Evolutionary conservation across 164 flowering plant species (phyloP), one percentile per base, ranked within the genome.

Genomic region (Hamamelis virginiana): DNA sequence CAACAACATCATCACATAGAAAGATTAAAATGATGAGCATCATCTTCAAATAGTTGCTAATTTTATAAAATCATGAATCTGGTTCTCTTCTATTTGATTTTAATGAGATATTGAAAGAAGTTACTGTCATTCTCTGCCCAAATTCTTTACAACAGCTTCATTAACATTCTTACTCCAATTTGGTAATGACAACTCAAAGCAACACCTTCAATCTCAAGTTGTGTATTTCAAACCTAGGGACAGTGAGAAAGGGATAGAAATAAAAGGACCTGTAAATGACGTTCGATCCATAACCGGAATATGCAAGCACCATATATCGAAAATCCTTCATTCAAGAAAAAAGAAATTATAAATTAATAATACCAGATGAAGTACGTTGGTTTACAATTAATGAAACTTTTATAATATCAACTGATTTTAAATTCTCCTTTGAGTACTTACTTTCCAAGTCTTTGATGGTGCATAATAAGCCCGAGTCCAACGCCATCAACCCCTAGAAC

Each of bases 231-330:
- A 10, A 26, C n/a, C 18, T 13, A 19, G 23, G 9, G 53, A 3
- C 16, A 63, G 22, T 28, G 23, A 43, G 22, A 27, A 16, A 12
- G 22, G 38, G 28, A 50, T 48, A 62, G 22, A 52, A 16, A 51
- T 27, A 47, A 44, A 58, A 38, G 51, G 10, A 87, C 87, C 91
- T 81, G 66, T 19, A 80, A 87, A 84, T 57, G 89, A 51, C 18
- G 89, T 87, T 70, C 88, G 78, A 63, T 87, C 87, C 77, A 41
- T 68, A 11, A 79, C 83, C 5, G 89, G 89, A 65, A 86, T 81
- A 70, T 85, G 89, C 77, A 87, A 67, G 77, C 91, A 86, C 91
- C 89, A 84, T 46, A 84, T 52, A 60, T 86, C 83, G 68, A 85
- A 87, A 33, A 87, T 76, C 87, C 89, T 87, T 65, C 75, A 80